Conservation (phyloP, 257 asterid species). For the Cruciata laevipes region DNA sequence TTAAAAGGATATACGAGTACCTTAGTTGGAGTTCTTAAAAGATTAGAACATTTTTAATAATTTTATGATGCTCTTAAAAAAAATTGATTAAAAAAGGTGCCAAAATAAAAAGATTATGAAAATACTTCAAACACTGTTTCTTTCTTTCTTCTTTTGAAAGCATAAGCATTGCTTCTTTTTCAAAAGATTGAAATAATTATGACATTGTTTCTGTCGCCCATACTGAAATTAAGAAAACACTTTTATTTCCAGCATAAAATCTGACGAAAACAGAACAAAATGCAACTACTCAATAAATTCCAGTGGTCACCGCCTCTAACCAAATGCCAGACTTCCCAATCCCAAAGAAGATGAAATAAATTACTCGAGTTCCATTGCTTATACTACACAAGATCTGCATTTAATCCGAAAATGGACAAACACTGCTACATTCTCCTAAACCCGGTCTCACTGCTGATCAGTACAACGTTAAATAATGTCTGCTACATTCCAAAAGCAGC, state of each 20-base stretch:
- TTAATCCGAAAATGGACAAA: background rate
- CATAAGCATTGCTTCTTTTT: too few relatives aligned
- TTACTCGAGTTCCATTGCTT: background rate
- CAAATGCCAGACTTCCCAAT: background rate
- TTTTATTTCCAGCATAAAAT: background rate
- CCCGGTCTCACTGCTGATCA: background rate
- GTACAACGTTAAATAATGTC: background rate
- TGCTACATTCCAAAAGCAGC: background rate
- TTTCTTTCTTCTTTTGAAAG: too few relatives aligned
- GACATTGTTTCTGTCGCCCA: too few relatives aligned
- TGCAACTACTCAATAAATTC: too few relatives aligned
- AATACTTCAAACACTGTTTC: too few relatives aligned
- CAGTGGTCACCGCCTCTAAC: background rate
- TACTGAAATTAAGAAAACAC: background rate
- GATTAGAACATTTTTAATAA: too few relatives aligned
- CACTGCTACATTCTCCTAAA: conserved; percentile 3
- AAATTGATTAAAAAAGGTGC: too few relatives aligned
- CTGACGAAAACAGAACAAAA: background rate
- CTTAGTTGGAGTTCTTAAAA: too few relatives aligned
- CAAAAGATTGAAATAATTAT: too few relatives aligned
- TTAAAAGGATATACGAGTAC: too few relatives aligned
- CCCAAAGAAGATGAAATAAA: background rate
- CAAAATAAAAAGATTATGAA: too few relatives aligned
- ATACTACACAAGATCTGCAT: conserved; percentile 2
- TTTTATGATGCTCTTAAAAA: too few relatives aligned